Base-by-base conservation (phyloP, 2,329 filamentous ascomycete species). In the Ascochyta pisi region DNA sequence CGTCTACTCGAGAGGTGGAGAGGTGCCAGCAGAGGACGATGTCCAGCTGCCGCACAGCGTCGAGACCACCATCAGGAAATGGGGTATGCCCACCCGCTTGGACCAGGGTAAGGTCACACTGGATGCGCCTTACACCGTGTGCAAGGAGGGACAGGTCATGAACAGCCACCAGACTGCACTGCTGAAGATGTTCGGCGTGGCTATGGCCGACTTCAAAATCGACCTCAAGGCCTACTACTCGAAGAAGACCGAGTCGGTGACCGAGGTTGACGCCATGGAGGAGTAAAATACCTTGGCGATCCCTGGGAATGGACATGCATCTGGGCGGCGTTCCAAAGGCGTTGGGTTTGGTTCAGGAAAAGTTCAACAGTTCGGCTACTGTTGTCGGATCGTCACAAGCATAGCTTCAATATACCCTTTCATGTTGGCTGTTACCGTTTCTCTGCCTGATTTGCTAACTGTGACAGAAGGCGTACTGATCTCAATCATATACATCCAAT, bases 131-230 rank as follows among this genome's bases (percentile, higher is more conserved):
- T 96, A 93, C 74, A 83, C 83, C 9, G 87, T 99, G 45, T 98
- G 94, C 80, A 87, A 87, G 70, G 88, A 92, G 76, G 95, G 94
- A 10, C 86, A 97, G 73, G 83, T 87, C 40, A 79, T 99, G 65
- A 93, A 97, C 77, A 93, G 90, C 65, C 85, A 94, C 68, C 95
- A 99, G 83, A 97, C 95, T 54, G 89, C 92, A 62, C 80, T 99
- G 72, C 78, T 99, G 77, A 98, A 98, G 85, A 83, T 96, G 69
- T 98, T 99, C 78, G 89, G 92, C 49, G 86, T 97, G 54, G 91
- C 90, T 61, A 86, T 95, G 78, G 91, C 92, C 55, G 92, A 98
- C 80, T 99, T 99, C 81, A 88, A 84, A 75, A 87, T 99, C 55
- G 84, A 87, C 69, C 79, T 96, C 63, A 80, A 90, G 76, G 93